These are phyloP conservation scores for Myxozyma neotropica DNA, from an alignment of 805 yeast species.

Conservation along the genomic window DNA sequence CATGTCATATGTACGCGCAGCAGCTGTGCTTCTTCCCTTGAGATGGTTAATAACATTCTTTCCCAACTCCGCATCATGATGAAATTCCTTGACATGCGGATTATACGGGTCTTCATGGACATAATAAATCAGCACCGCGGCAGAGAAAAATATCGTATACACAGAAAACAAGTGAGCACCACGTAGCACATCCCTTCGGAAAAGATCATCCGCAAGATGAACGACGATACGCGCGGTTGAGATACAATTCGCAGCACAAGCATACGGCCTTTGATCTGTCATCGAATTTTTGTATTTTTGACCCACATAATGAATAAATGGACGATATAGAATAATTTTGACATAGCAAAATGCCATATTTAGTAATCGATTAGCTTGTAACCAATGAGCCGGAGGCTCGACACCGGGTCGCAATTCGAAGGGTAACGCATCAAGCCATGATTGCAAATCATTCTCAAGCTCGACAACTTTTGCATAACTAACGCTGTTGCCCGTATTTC, in stretches of 20 bases:
- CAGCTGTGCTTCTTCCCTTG: constrained; percentile 75
- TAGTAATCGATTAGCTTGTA: constrained; percentile 72
- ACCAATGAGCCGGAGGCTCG: constrained; percentile 66
- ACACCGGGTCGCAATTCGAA: constrained; percentile 68
- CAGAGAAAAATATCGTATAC: constrained; percentile 85
- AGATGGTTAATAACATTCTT: constrained; percentile 69
- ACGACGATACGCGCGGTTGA: constrained; percentile 82
- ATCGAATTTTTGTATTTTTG: constrained; percentile 48
- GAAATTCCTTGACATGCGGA: constrained; percentile 48
- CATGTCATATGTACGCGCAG: constrained; percentile 76
- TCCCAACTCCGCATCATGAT: constrained; percentile 80
- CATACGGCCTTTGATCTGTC: constrained; percentile 61
- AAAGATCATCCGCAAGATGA: constrained; percentile 77
- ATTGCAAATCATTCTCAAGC: constrained; percentile 67
- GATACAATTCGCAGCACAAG: constrained; percentile 80
- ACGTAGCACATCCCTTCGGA: constrained; percentile 65
- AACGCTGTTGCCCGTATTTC: constrained; percentile 25
- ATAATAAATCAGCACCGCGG: constrained; percentile 82
- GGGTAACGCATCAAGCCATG: constrained; percentile 75
- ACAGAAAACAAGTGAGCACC: constrained; percentile 93
- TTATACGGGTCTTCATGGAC: constrained; percentile 55
- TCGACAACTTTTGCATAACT: constrained; percentile 51
- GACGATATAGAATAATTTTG: constrained; percentile 79
- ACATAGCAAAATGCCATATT: constrained; percentile 54
- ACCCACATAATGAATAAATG: constrained; percentile 81